These are phyloP conservation scores for Sarocladiaceae sp. DNA, from an alignment of 2,329 filamentous ascomycete genomes.

Conservation along the genomic window DNA sequence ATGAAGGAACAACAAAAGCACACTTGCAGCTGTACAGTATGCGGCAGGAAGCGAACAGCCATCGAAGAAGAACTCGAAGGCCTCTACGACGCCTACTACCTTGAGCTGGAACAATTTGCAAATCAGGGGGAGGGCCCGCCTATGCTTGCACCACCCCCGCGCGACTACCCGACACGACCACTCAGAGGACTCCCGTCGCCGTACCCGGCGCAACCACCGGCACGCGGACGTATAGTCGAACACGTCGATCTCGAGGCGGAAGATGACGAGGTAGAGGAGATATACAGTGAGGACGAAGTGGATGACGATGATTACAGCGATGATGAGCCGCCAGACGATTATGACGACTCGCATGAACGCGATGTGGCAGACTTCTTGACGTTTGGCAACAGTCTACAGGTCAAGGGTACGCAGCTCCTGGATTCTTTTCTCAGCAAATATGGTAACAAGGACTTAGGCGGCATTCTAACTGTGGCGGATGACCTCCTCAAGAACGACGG, in stretches of 20 bases:
- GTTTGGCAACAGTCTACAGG: constrained; percentile 95
- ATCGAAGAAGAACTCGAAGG: constrained; percentile 98
- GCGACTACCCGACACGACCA: constrained; percentile 57
- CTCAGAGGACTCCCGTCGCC: constrained; percentile 54
- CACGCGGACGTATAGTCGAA: constrained; percentile 69
- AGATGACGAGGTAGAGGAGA: constrained; percentile 39
- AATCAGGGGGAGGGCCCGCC: constrained; percentile 72
- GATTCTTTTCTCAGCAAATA: constrained; percentile 38
- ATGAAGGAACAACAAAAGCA: constrained; percentile 99
- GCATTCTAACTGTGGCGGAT: constrained; percentile 97
- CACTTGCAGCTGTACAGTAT: constrained; percentile 96
- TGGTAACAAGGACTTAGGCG: constrained; percentile 63
- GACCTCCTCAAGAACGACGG: constrained; percentile 98
- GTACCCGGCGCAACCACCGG: constrained; percentile 64
- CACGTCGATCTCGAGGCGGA: constrained; percentile 55
- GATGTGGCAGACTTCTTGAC: constrained; percentile 86
- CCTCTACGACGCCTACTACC: constrained; percentile 96
- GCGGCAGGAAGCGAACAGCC: constrained; percentile 89
- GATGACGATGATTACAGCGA: constrained; percentile 60
- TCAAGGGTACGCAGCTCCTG: constrained; percentile 65
- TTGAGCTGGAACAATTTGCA: constrained; percentile 95
- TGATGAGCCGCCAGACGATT: constrained; percentile 64
- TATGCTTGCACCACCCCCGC: constrained; percentile 38
- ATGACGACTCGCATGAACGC: constrained; percentile 51
- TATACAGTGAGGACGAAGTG: constrained; percentile 48